Evolutionary conservation across 371 early-diverging fungal species (phyloP), one percentile per base, ranked within the genome.

Genomic region (Haplosporangium sp.): DNA sequence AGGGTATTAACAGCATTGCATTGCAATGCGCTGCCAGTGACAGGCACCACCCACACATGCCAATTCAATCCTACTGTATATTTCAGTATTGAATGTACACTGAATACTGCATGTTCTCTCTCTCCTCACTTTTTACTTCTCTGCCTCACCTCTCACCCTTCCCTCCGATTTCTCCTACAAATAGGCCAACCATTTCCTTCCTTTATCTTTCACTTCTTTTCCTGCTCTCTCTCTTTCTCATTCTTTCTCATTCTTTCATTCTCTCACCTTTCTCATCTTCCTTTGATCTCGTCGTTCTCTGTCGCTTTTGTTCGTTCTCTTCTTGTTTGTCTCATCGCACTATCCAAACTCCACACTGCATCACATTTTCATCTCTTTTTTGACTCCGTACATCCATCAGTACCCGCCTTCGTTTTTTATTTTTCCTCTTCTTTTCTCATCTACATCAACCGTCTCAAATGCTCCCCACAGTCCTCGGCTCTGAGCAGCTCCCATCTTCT

Each of bases 101-200:
- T n/a, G n/a, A n/a, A n/a, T n/a, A n/a, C n/a, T n/a, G n/a, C n/a
- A n/a, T n/a, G n/a, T n/a, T n/a, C n/a, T n/a, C n/a, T n/a, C n/a
- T n/a, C n/a, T n/a, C n/a, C n/a, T n/a, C n/a, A n/a, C n/a, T n/a
- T n/a, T n/a, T n/a, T n/a, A n/a, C n/a, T n/a, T n/a, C n/a, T n/a
- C n/a, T n/a, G n/a, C n/a, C n/a, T n/a, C n/a, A n/a, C 10, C 55
- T 7, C 9, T 36, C 5, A 13, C 13, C 18, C 59, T 45, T 50
- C 18, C n/a, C 23, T 40, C 43, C 7, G 18, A 5, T 23, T 41
- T 62, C 53, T 53, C 36, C 4, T 62, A 59, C 60, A 59, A 59
- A 59, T 59, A 59, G 60, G 21, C 50, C n/a, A 36, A 7, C 50
- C 60, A 29, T 41, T 56, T 56, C 57, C 18, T n/a, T 9, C 8